Conservation (phyloP, 129 eudicot genomes). For the Flaveria sonorensis region DNA sequence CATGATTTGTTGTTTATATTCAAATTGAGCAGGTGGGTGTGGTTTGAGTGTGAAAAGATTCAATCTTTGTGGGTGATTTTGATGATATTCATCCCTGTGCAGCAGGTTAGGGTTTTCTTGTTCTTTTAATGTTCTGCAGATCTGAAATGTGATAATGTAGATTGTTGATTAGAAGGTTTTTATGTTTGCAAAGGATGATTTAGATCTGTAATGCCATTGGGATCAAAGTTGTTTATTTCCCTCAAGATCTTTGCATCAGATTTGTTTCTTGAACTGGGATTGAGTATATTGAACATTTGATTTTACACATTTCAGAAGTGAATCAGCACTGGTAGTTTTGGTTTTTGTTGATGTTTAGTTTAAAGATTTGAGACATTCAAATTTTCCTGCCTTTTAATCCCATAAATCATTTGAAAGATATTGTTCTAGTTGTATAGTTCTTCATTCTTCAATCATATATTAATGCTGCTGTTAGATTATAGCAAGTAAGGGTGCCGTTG, state of each 20-base stretch:
- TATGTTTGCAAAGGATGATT: slow-evolving; percentile 27
- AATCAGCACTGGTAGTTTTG: not conserved
- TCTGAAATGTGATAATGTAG: slow-evolving; percentile 30
- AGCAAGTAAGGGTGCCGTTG: not conserved
- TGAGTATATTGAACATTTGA: not conserved
- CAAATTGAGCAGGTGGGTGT: slow-evolving; percentile 30
- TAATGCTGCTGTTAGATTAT: not conserved
- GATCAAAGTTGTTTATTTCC: slow-evolving; percentile 30
- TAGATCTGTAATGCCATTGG: slow-evolving; percentile 44
- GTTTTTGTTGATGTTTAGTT: not conserved
- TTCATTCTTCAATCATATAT: not conserved
- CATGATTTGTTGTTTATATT: slow-evolving; percentile 12
- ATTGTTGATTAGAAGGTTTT: slow-evolving; percentile 14
- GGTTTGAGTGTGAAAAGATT: slow-evolving; percentile 31
- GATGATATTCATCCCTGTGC: slow-evolving; percentile 23
- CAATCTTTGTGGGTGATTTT: slow-evolving; percentile 32
- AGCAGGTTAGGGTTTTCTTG: slow-evolving; percentile 22
- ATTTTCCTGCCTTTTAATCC: slow-evolving; percentile 6
- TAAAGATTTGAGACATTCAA: not conserved
- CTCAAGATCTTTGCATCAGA: slow-evolving; percentile 26
- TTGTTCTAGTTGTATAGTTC: not conserved
- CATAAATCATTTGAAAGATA: not conserved
- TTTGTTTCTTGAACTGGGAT: not conserved
- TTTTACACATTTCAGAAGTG: not conserved
- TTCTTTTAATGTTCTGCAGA: slow-evolving; percentile 9